Percentiles rank a stretch among this genome's conserved stretches.
Conservation (phyloP, 139 green algal genomes). For the Klebsormidium nitens region DNA sequence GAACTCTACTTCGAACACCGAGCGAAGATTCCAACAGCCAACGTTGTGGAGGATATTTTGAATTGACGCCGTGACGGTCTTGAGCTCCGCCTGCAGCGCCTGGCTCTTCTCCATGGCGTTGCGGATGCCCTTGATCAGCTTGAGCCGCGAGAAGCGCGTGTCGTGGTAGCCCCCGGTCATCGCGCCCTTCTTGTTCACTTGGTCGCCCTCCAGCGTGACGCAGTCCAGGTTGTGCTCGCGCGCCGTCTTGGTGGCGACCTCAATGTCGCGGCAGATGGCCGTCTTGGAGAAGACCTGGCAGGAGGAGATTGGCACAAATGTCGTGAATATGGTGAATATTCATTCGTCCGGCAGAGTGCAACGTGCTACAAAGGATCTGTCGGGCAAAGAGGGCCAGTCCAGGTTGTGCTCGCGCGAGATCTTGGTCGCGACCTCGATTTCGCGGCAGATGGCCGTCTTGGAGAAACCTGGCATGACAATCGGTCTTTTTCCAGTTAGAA, state of each 20-base stretch:
- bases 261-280: slow-evolving; percentile 46
- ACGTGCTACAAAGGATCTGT: too few species aligned
- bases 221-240: slow-evolving; percentile 59
- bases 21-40: too few species aligned
- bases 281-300: slow-evolving; percentile 44
- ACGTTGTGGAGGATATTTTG: slow-evolving; percentile 40
- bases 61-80: slow-evolving; percentile 11
- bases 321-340: too few species aligned
- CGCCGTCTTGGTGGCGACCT: slow-evolving; percentile 39
- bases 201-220: slow-evolving; percentile 84
- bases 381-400: too few species aligned
- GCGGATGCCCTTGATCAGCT: slow-evolving; percentile 33
- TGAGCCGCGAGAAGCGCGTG: slow-evolving; percentile 43
- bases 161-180: slow-evolving; percentile 77
- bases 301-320: neutral
- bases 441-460: too few species aligned
- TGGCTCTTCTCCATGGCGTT: slow-evolving; percentile 1
- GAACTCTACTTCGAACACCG: too few species aligned
- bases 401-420: too few species aligned
- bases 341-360: too few species aligned
- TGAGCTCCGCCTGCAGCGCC: slow-evolving; percentile 15
- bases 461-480: too few species aligned
- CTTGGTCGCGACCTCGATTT: too few species aligned
- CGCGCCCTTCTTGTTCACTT: slow-evolving; percentile 63
- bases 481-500: too few species aligned